These are phyloP conservation scores for Apodospora peruviana DNA, from an alignment of 495 filamentous ascomycete species.

Conservation along the genomic window DNA sequence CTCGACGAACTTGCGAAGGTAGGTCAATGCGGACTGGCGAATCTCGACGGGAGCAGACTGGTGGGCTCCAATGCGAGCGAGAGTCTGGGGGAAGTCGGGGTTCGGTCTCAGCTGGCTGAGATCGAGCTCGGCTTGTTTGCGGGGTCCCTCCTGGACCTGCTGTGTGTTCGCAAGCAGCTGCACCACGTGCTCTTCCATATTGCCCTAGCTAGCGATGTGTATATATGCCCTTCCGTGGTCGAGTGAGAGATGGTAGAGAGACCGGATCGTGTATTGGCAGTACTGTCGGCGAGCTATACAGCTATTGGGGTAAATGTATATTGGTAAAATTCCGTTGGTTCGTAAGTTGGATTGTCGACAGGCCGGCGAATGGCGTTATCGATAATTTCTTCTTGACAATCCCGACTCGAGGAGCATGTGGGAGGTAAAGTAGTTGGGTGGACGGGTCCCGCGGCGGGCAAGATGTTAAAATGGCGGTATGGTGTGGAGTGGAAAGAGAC, in stretches of 20 bases:
- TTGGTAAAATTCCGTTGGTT: too few relatives aligned
- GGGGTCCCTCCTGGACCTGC: conserved; percentile 57
- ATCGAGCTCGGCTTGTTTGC: conserved; percentile 75
- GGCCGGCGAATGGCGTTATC: too few relatives aligned
- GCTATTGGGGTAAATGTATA: too few relatives aligned
- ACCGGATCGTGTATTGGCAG: too few relatives aligned
- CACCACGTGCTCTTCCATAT: conserved; percentile 81
- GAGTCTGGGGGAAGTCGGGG: conserved; percentile 66
- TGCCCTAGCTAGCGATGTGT: background rate
- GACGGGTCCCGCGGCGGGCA: too few relatives aligned
- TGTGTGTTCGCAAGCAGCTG: conserved; percentile 77
- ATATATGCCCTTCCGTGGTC: too few relatives aligned
- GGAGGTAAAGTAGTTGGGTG: too few relatives aligned
- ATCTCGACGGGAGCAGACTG: conserved; percentile 61
- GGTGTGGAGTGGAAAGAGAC: conserved; percentile 2
- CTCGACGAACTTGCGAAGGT: conserved; percentile 76
- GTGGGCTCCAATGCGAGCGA: conserved; percentile 74
- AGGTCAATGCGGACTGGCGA: conserved; percentile 74
- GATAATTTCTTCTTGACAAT: too few relatives aligned
- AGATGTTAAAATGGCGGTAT: conserved; percentile 9
- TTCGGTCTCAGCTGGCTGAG: conserved; percentile 59
- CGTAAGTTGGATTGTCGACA: too few relatives aligned
- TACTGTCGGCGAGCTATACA: too few relatives aligned
- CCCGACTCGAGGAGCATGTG: too few relatives aligned
- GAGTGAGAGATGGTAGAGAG: too few relatives aligned